Evolutionary conservation across 441 rosid species (phyloP), one percentile per base, ranked within the genome.

Genomic region (Lepidium campestre): DNA sequence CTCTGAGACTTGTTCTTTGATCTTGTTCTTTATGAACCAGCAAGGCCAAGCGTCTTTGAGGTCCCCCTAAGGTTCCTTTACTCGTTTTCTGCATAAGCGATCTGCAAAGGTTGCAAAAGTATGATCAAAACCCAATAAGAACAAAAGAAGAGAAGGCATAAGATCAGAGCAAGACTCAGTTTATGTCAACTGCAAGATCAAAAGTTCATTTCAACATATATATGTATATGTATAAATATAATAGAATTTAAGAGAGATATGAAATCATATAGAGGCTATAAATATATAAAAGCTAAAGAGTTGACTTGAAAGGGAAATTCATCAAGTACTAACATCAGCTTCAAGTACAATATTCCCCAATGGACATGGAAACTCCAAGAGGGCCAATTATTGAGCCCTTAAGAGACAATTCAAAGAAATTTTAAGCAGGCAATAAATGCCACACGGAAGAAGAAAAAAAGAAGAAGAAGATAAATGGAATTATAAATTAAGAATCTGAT

Each of bases 101-200:
- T 83, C 81, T 73, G 87, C 78, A 88, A 78, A 76, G 61, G 76
- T 80, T 72, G 82, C 82, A 79, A 82, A 81, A 88, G 86, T 87
- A 87, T 92, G 78, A 79, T 86, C 82, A 80, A 83, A 53, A 9
- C 35, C 1, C 4, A 67, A 45, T 45, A 66, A 49, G 57, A 73
- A 32, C 12, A 59, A 40, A 46, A 63, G 27, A 62, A 50, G 44
- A 48, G 57, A 13, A 57, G 47, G 52, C 29, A 20, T 17, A 25
- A 49, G 55, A 40, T 25, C 52, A 59, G 54, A 73, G 48, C 70
- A 83, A 80, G 80, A 78, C 77, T 64, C 70, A 72, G 83, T 68
- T 72, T 75, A 76, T 74, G 80, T 62, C 71, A 85, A 86, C 89
- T 81, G 80, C 82, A 81, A 82, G 64, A 60, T 67, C 53, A 46